Conservation (phyloP, 768 basidiomycete genomes). For the Lactarius psammicola region DNA sequence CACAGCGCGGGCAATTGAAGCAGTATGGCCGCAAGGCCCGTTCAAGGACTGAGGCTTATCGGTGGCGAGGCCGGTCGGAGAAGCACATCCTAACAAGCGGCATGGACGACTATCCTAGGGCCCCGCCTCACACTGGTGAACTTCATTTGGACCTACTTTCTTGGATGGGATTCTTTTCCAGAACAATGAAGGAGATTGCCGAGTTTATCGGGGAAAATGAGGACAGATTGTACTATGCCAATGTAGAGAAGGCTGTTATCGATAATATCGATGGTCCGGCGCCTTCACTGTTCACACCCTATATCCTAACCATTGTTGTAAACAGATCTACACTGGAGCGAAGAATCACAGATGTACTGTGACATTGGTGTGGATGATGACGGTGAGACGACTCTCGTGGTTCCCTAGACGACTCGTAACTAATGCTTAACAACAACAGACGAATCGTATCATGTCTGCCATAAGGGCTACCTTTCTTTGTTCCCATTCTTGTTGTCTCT, state of each 20-base stretch:
- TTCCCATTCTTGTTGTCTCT: slow-evolving; percentile 90
- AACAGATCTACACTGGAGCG: slow-evolving; percentile 90
- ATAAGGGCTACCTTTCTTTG: slow-evolving; percentile 89
- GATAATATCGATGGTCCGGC: slow-evolving; percentile 78
- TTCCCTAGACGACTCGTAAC: slow-evolving; percentile 13
- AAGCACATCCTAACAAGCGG: slow-evolving; percentile 90
- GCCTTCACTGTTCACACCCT: background rate
- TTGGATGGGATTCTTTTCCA: slow-evolving; percentile 95
- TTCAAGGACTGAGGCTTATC: slow-evolving; percentile 88
- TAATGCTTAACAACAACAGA: slow-evolving; percentile 48
- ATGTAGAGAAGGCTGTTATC: slow-evolving; percentile 77
- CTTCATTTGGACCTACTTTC: slow-evolving; percentile 90
- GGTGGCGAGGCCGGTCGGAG: slow-evolving; percentile 89
- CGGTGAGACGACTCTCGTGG: slow-evolving; percentile 45
- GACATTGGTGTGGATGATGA: slow-evolving; percentile 83
- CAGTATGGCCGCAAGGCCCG: slow-evolving; percentile 81
- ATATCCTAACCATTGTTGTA: slow-evolving; percentile 8
- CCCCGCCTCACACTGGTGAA: slow-evolving; percentile 85
- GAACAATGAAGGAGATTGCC: slow-evolving; percentile 90
- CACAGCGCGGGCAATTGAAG: slow-evolving; percentile 91
- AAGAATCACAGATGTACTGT: slow-evolving; percentile 89
- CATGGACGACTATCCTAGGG: slow-evolving; percentile 95
- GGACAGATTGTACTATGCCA: slow-evolving; percentile 71
- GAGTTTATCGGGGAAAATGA: slow-evolving; percentile 84
- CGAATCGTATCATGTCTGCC: slow-evolving; percentile 88